A percentile compares a stretch with the other conserved stretches of the same genome.
These are phyloP conservation scores for Mycena indigotica DNA, from an alignment of 768 basidiomycete species.

Conservation along the genomic window DNA sequence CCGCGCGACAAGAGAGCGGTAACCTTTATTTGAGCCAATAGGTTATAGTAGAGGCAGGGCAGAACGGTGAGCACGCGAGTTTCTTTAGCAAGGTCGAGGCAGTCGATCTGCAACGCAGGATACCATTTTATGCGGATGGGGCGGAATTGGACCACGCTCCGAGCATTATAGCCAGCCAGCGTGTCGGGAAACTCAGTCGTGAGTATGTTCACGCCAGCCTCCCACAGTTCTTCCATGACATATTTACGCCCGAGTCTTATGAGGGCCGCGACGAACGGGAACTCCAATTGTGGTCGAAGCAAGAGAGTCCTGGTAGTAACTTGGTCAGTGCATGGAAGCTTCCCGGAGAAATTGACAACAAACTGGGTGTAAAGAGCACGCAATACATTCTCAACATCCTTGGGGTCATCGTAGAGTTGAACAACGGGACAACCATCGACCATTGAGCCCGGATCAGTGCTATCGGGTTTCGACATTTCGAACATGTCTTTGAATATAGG, in stretches of 20 bases:
- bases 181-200: conserved; percentile 1
- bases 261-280: not conserved
- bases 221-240: not conserved
- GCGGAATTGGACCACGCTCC: not conserved
- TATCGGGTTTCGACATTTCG: conserved; percentile 4
- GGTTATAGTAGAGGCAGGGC: not conserved
- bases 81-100: not conserved
- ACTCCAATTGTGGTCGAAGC: not conserved
- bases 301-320: not conserved
- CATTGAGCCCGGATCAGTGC: not conserved
- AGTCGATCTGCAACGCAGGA: not conserved
- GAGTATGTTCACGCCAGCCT: not conserved
- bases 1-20: not conserved
- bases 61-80: not conserved
- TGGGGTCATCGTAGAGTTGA: not conserved
- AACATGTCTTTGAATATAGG: conserved; percentile 13
- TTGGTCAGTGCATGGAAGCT: too few relatives aligned
- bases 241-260: conserved; percentile 10
- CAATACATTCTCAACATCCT: conserved; percentile 5
- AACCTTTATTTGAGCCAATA: not conserved
- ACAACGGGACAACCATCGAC: conserved; percentile 15
- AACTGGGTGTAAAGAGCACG: conserved; percentile 8
- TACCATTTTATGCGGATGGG: not conserved
- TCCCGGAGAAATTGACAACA: too few relatives aligned
- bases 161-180: not conserved